Conservation (phyloP, 805 yeast genomes). For the Pichia cephalocereana region DNA sequence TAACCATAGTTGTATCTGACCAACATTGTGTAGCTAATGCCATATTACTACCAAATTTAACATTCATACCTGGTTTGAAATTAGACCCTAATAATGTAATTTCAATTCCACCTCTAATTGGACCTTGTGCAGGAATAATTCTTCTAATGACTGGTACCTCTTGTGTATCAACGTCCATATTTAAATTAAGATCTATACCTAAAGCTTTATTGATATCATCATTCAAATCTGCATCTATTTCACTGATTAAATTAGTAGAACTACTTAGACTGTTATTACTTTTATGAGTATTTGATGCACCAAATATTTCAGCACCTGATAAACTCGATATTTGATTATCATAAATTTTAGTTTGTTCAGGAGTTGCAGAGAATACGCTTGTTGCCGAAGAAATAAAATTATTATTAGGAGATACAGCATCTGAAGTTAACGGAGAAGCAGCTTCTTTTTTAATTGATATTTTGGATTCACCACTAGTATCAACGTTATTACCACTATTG, state of each 20-base stretch:
- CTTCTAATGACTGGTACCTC: conserved; percentile 59
- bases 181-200: not conserved
- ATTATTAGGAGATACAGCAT: conserved; percentile 24
- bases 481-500: not conserved
- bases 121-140: conserved; percentile 93
- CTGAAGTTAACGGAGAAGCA: conserved; percentile 24
- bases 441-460: conserved; percentile 19
- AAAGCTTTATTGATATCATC: not conserved
- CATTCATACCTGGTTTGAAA: conserved; percentile 73
- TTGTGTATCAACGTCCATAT: not conserved
- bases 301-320: not conserved
- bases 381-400: conserved; percentile 24
- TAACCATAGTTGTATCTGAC: conserved; percentile 90
- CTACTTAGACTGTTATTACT: no score
- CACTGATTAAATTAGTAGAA: not conserved
- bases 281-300: not conserved
- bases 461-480: not conserved
- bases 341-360: conserved; percentile 17
- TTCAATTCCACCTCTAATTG: conserved; percentile 93
- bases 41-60: conserved; percentile 75
- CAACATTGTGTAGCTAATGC: conserved; percentile 89
- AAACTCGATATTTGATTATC: not conserved
- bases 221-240: not conserved
- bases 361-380: conserved; percentile 24
- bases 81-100: conserved; percentile 83